Conservation (phyloP, 169 alveolate species). For the Eimeria acervulina region DNA sequence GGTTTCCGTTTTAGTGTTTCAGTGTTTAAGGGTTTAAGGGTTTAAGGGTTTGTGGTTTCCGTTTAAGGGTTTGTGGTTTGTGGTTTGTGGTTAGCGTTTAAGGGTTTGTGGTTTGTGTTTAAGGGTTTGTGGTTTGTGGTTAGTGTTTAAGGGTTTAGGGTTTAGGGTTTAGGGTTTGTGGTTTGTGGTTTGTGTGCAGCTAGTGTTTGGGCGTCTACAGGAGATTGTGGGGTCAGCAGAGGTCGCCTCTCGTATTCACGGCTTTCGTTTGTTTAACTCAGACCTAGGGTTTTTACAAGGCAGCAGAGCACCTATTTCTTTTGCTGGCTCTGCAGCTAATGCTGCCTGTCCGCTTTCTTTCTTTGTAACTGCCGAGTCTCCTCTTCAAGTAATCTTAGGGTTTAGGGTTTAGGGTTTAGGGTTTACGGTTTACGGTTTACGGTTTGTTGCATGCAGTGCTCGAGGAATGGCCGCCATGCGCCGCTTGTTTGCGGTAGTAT, state of each 20-base stretch:
- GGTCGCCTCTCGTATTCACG: no score
- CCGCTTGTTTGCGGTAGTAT: neutral
- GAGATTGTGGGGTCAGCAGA: no score
- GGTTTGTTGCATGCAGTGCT: neutral
- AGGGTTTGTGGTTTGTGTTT: neutral
- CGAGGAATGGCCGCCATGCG: neutral
- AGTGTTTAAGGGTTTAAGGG: neutral
- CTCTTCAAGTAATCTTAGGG: no score
- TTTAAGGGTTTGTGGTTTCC: neutral
- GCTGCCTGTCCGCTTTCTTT: no score
- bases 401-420: slow-evolving; percentile 51
- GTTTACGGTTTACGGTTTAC: slow-evolving; percentile 39
- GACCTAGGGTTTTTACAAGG: neutral
- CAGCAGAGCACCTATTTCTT: no score
- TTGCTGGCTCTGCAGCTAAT: no score
- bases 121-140: neutral
- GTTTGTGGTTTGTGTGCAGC: no score
- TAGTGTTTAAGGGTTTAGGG: neutral
- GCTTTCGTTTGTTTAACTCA: no score
- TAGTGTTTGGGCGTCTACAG: no score
- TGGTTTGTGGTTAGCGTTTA: neutral
- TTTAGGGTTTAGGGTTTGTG: neutral
- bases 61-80: neutral
- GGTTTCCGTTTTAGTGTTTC: neutral
- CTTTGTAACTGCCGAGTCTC: no score